Evolutionary conservation across 176 grass and related monocot species (phyloP), one percentile per base, ranked within the genome.

Genomic region (Paspalum notatum): DNA sequence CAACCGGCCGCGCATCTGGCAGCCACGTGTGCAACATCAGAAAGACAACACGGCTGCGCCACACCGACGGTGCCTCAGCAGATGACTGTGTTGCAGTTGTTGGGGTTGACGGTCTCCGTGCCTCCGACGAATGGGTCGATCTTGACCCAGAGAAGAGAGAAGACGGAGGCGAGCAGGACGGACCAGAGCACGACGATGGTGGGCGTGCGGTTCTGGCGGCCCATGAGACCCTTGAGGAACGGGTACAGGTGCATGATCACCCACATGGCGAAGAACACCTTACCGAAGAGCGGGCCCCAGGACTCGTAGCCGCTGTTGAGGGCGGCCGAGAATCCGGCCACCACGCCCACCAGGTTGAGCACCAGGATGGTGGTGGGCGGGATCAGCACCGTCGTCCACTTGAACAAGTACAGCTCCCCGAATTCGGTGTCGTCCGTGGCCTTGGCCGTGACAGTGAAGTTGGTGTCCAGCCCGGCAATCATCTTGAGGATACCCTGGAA

Each of bases 141-240:
- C 90, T 95, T 94, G 68, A 98, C 95, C 92, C 95, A 98, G 71
- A 98, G 86, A 66, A 98, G 88, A 62, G 95, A 98, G 80, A 95
- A 98, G 48, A 98, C 90, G 0, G 92, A 98, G 24, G 95, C 95
- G 25, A 98, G 71, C 17, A 98, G 81, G 52, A 98, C 90, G 0
- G 95, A 98, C 95, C 95, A 98, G 50, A 98, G 92, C 5, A 98
- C 55, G 58, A 98, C 95, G 58, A 98, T 91, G 46, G 95, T 98
- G 22, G 95, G 95, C 37, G 92, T 98, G 64, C 92, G 83, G 83
- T 98, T 98, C 88, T 98, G 95, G 54, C 84, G 85, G 55, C 95
- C 95, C 92, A 98, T 98, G 80, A 95, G 92, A 32, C 95, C 92
- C 80, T 98, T 98, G 71, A 98, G 87, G 92, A 98, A 98, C 13